Evolutionary conservation across 257 asterid genomes (phyloP).

Genomic region (Voacanga thouarsii): DNA sequence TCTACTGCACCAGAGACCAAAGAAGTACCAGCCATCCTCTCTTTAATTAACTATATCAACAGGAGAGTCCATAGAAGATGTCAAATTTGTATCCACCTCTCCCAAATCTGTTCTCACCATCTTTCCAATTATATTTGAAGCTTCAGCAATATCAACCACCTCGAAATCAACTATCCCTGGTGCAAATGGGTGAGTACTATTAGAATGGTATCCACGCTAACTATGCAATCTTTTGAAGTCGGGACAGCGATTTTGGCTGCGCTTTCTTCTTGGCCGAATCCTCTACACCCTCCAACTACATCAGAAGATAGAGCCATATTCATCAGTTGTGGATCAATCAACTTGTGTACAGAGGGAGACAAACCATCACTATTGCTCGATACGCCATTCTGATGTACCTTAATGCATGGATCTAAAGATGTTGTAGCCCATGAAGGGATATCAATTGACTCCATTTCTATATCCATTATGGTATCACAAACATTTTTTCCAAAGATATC

Average conservation of each 20-base stretch:
- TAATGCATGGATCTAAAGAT: not conserved
- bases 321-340: not conserved
- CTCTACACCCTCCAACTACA: not conserved
- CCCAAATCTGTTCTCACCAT: not conserved
- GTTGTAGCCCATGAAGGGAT: not conserved
- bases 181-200: not conserved
- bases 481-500: not conserved
- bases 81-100: not conserved
- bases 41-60: constrained; percentile 6
- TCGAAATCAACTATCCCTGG: not conserved
- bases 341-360: not conserved
- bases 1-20: not conserved
- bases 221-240: not conserved
- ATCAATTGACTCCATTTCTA: constrained; percentile 3
- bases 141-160: not conserved
- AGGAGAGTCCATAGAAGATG: constrained; percentile 3
- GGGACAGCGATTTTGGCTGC: too few relatives aligned
- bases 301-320: not conserved
- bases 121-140: not conserved
- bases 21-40: not conserved
- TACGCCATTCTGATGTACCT: not conserved
- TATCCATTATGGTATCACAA: not conserved
- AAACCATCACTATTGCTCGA: not conserved
- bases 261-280: not conserved
- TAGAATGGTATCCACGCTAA: not conserved